Conservation (phyloP, 345 rosid species). For the Citrus maxima region DNA sequence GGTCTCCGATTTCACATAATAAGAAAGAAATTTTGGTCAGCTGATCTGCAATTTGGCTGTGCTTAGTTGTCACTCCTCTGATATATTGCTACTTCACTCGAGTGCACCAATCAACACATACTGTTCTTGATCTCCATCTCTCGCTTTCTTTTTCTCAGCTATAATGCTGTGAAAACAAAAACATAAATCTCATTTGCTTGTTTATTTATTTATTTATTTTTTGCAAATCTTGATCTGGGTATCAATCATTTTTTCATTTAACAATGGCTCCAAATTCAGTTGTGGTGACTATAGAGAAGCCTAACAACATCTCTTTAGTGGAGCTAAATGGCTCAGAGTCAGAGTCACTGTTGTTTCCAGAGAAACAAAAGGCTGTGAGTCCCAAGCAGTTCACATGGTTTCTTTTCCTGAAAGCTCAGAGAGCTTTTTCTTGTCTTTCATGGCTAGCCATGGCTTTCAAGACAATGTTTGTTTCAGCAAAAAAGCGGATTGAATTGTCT, state of each 20-base stretch:
- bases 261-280: slow-evolving; percentile 80
- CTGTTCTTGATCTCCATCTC: not conserved
- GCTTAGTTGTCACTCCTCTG: slow-evolving; percentile 39
- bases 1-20: not conserved
- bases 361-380: slow-evolving; percentile 65
- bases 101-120: slow-evolving; percentile 5
- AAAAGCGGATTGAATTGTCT: slow-evolving; percentile 54
- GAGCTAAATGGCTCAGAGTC: slow-evolving; percentile 46
- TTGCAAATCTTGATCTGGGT: slow-evolving; percentile 28
- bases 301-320: slow-evolving; percentile 52
- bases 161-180: slow-evolving; percentile 15
- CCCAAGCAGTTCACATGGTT: slow-evolving; percentile 81
- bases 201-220: not conserved
- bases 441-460: slow-evolving; percentile 46
- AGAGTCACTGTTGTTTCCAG: slow-evolving; percentile 56
- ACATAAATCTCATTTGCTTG: not conserved
- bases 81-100: slow-evolving; percentile 12
- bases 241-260: not conserved
- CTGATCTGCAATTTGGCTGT: slow-evolving; percentile 43
- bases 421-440: slow-evolving; percentile 52
- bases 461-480: slow-evolving; percentile 42
- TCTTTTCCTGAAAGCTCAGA: slow-evolving; percentile 66
- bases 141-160: not conserved
- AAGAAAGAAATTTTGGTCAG: not conserved
- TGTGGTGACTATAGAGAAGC: slow-evolving; percentile 80